Percentiles rank a stretch among this genome's conserved stretches.
Evolutionary conservation across 768 basidiomycete genomes (phyloP).

Genomic region (Galerina sulciceps): DNA sequence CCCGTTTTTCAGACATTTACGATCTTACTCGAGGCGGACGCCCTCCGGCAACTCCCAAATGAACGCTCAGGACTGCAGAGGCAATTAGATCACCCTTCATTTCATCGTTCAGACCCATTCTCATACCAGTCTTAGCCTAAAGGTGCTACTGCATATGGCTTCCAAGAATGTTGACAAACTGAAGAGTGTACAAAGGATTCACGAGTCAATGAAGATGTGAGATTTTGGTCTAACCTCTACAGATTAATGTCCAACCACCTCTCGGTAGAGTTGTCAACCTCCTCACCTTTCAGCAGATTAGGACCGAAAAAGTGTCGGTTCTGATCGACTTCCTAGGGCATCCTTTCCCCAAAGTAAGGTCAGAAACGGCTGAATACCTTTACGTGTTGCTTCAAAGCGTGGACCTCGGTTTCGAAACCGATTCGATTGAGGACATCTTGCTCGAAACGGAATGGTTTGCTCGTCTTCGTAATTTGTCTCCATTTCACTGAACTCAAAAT

Average conservation of each 20-base stretch:
- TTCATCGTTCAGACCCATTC: slow-evolving; percentile 30
- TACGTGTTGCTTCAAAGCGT: slow-evolving; percentile 77
- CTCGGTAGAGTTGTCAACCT: slow-evolving; percentile 65
- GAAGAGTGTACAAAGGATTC: slow-evolving; percentile 84
- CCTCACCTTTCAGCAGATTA: slow-evolving; percentile 54
- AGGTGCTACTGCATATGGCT: slow-evolving; percentile 56
- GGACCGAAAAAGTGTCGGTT: slow-evolving; percentile 43
- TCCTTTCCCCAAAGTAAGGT: slow-evolving; percentile 78
- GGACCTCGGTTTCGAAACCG: slow-evolving; percentile 68
- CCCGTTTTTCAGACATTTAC: slow-evolving; percentile 81
- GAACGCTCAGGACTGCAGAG: slow-evolving; percentile 50
- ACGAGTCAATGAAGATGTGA: slow-evolving; percentile 85
- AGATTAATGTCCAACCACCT: slow-evolving; percentile 2
- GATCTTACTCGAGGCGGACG: slow-evolving; percentile 72
- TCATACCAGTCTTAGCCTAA: slow-evolving; percentile 45
- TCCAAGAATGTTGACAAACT: slow-evolving; percentile 67
- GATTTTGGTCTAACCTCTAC: slow-evolving; percentile 1
- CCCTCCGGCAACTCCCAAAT: slow-evolving; percentile 52
- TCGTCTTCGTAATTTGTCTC: not conserved
- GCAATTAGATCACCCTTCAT: slow-evolving; percentile 56
- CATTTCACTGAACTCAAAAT: not conserved
- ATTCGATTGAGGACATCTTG: slow-evolving; percentile 68
- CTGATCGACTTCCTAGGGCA: slow-evolving; percentile 74
- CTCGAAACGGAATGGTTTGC: slow-evolving; percentile 84
- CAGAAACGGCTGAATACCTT: slow-evolving; percentile 81